These are phyloP conservation scores for Alternaria brassicicola DNA, from an alignment of 2,329 filamentous ascomycete species.

Conservation along the genomic window DNA sequence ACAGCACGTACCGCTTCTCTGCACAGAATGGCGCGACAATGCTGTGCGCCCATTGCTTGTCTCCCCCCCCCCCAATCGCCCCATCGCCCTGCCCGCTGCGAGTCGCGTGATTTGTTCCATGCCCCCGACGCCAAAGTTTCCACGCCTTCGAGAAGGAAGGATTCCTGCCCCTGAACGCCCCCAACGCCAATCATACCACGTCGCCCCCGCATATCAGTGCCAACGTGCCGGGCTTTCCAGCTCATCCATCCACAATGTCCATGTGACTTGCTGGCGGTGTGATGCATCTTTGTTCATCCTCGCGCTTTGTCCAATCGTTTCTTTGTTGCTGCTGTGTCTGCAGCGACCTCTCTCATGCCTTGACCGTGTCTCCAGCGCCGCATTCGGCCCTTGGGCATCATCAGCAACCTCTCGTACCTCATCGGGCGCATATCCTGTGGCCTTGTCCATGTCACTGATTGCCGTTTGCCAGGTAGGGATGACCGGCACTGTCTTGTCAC, in stretches of 20 bases:
- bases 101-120: conserved; percentile 37
- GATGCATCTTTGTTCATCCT: conserved; percentile 19
- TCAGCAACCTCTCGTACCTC: conserved; percentile 6
- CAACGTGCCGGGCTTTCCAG: conserved; percentile 13
- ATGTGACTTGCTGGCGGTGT: conserved; percentile 46
- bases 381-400: conserved; percentile 8
- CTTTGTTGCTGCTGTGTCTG: conserved; percentile 7
- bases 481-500: conserved; percentile 10
- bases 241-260: conserved; percentile 19
- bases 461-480: conserved; percentile 15
- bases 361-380: conserved; percentile 2
- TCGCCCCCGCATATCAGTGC: conserved; percentile 28
- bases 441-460: neutral
- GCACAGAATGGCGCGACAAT: conserved; percentile 9
- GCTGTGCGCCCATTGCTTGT: conserved; percentile 2
- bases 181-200: conserved; percentile 33
- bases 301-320: conserved; percentile 25
- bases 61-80: too few relatives aligned
- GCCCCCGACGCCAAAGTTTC: conserved; percentile 9
- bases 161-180: conserved; percentile 31
- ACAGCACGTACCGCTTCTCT: neutral
- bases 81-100: conserved; percentile 9
- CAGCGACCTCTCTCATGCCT: conserved; percentile 5
- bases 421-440: neutral
- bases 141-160: conserved; percentile 38